A percentile compares a stretch with the other conserved stretches of the same genome.
Evolutionary conservation across 192 early-diverging fungal species (phyloP).

Genomic region (Helicostylum pulchrum): DNA sequence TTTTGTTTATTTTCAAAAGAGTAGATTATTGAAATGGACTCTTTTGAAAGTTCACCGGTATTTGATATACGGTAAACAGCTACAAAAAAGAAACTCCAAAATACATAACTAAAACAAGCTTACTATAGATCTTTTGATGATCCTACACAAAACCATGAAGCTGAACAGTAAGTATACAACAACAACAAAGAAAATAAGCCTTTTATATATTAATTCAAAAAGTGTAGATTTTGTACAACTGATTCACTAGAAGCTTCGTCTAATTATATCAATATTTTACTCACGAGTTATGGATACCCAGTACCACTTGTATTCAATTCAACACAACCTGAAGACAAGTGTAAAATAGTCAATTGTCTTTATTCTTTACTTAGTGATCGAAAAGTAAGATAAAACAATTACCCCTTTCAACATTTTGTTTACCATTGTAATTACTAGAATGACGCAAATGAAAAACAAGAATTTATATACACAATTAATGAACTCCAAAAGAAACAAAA

Average conservation of each 20-base stretch:
- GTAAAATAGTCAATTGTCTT: slow-evolving; percentile 36
- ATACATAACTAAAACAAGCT: too few relatives aligned
- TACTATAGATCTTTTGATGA: too few relatives aligned
- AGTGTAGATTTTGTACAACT: slow-evolving; percentile 14
- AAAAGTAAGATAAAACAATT: slow-evolving; percentile 21
- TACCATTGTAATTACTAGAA: slow-evolving; percentile 1
- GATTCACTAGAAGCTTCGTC: slow-evolving; percentile 16
- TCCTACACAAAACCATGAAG: not conserved
- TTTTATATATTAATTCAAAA: not conserved
- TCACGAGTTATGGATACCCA: slow-evolving; percentile 37
- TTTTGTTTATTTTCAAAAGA: too few relatives aligned
- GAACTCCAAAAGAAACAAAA: slow-evolving; percentile 19
- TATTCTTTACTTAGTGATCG: slow-evolving; percentile 25
- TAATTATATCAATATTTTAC: slow-evolving; percentile 35
- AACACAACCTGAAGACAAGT: slow-evolving; percentile 20
- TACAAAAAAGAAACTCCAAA: too few relatives aligned
- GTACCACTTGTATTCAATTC: slow-evolving; percentile 33
- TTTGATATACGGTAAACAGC: too few relatives aligned
- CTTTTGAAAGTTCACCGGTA: too few relatives aligned
- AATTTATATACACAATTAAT: slow-evolving; percentile 24
- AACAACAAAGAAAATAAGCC: not conserved
- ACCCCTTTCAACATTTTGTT: too few relatives aligned
- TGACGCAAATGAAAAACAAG: slow-evolving; percentile 20
- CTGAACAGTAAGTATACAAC: not conserved
- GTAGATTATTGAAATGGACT: too few relatives aligned